phyloP scores from a whole-genome alignment of 257 asterid species.

The Craterostigma plantagineum region DNA sequence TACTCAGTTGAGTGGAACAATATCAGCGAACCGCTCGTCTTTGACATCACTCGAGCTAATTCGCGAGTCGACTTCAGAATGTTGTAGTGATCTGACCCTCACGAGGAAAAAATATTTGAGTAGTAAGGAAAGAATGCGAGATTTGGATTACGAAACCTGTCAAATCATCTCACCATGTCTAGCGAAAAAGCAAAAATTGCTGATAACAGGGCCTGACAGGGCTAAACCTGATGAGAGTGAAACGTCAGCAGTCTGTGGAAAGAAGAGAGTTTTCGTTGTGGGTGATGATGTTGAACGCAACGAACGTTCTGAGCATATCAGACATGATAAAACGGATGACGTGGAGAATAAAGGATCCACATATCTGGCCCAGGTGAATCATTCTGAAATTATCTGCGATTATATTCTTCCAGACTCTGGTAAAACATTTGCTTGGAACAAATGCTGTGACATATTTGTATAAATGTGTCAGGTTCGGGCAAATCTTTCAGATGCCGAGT shows the following conservation, averaged over 20 bases:
- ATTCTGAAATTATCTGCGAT: background rate
- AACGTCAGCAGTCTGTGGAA: conserved; percentile 18
- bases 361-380: conserved; percentile 60
- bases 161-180: conserved; percentile 22
- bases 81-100: conserved; percentile 17
- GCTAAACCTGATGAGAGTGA: conserved; percentile 12
- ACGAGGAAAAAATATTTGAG: conserved; percentile 17
- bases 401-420: background rate
- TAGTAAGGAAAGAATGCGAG: conserved; percentile 13
- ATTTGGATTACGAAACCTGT: conserved; percentile 20
- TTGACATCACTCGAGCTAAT: conserved; percentile 24
- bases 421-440: background rate
- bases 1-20: conserved; percentile 23
- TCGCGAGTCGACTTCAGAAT: conserved; percentile 16
- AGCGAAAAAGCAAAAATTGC: conserved; percentile 40
- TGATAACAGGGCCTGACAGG: conserved; percentile 31
- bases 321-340: conserved; percentile 14
- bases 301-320: conserved; percentile 10
- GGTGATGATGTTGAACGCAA: background rate
- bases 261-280: no score
- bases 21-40: conserved; percentile 83
- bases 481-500: conserved; percentile 62
- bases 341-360: conserved; percentile 56
- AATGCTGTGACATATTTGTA: background rate
- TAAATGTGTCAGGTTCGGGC: conserved; percentile 55